A percentile compares a stretch with the other conserved stretches of the same genome.
These are phyloP conservation scores for Trichoderma harzianum DNA, from an alignment of 2,329 filamentous ascomycete species.

Conservation along the genomic window DNA sequence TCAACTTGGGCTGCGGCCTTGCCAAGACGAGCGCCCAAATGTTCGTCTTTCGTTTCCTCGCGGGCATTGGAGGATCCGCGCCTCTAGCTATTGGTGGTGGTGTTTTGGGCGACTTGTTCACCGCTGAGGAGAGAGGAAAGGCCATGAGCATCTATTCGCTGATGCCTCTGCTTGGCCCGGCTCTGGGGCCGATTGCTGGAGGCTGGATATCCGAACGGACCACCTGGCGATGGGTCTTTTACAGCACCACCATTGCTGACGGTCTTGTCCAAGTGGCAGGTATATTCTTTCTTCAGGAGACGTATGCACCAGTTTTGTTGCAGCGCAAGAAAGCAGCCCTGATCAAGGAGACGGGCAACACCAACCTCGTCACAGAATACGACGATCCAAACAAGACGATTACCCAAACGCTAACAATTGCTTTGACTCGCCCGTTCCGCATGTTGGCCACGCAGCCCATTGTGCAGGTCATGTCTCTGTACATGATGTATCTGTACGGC, in stretches of 20 bases:
- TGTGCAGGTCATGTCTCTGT: conserved; percentile 62
- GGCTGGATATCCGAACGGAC: conserved; percentile 44
- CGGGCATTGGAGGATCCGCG: conserved; percentile 57
- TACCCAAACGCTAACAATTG: conserved; percentile 50
- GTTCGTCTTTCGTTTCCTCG: conserved; percentile 59
- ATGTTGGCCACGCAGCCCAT: conserved; percentile 61
- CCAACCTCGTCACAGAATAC: conserved; percentile 46
- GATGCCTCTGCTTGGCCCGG: conserved; percentile 57
- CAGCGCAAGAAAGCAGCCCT: conserved; percentile 54
- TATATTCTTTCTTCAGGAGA: conserved; percentile 59
- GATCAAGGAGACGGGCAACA: conserved; percentile 56
- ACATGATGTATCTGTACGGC: conserved; percentile 63
- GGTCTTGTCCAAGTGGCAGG: conserved; percentile 58
- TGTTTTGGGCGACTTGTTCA: conserved; percentile 61
- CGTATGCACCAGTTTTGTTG: conserved; percentile 59
- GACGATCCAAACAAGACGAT: conserved; percentile 40
- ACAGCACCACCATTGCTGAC: conserved; percentile 60
- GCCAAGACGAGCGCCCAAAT: conserved; percentile 60
- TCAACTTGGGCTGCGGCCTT: conserved; percentile 59
- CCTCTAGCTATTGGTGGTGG: conserved; percentile 66
- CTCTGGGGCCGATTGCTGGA: conserved; percentile 46
- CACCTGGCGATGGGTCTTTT: conserved; percentile 74
- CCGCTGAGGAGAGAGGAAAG: conserved; percentile 54
- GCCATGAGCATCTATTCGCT: conserved; percentile 63
- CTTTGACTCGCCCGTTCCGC: conserved; percentile 60